These are phyloP conservation scores for Pseudogymnoascus sp. DNA, from an alignment of 2,329 filamentous ascomycete species.

Conservation along the genomic window DNA sequence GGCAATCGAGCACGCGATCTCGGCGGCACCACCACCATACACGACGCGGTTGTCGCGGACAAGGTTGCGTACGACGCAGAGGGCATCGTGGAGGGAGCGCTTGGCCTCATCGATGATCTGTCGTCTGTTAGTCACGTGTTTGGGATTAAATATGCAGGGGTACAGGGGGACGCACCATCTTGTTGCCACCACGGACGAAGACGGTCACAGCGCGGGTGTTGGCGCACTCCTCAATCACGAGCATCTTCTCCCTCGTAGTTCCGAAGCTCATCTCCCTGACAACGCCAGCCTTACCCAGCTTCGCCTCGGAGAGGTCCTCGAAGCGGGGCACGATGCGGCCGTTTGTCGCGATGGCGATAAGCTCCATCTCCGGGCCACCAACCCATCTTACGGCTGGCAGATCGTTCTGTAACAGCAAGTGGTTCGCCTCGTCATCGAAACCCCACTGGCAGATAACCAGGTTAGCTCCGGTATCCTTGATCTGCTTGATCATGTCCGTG, in stretches of 20 bases:
- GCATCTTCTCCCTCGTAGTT: slow-evolving; percentile 98
- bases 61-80: slow-evolving; percentile 95
- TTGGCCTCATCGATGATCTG: slow-evolving; percentile 99
- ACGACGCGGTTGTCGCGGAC: slow-evolving; percentile 95
- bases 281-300: slow-evolving; percentile 82
- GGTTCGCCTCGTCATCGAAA: slow-evolving; percentile 98
- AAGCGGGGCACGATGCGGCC: slow-evolving; percentile 96
- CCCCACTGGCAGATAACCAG: slow-evolving; percentile 99
- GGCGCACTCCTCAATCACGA: slow-evolving; percentile 98
- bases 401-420: slow-evolving; percentile 90
- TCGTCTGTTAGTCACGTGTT: slow-evolving; percentile 21
- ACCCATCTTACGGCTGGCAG: slow-evolving; percentile 97
- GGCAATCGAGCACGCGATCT: slow-evolving; percentile 93
- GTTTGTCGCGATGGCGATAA: slow-evolving; percentile 98
- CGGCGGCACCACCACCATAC: slow-evolving; percentile 92
- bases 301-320: slow-evolving; percentile 84
- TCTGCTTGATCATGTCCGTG: slow-evolving; percentile 95
- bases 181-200: slow-evolving; percentile 96
- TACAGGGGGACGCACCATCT: slow-evolving; percentile 65
- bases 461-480: slow-evolving; percentile 96
- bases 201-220: slow-evolving; percentile 95
- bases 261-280: slow-evolving; percentile 95
- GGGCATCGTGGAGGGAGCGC: slow-evolving; percentile 90
- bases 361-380: slow-evolving; percentile 92
- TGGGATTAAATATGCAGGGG: slow-evolving; percentile 8